These are phyloP conservation scores for Amylocystis lapponica DNA, from an alignment of 768 basidiomycete species.

Conservation along the genomic window DNA sequence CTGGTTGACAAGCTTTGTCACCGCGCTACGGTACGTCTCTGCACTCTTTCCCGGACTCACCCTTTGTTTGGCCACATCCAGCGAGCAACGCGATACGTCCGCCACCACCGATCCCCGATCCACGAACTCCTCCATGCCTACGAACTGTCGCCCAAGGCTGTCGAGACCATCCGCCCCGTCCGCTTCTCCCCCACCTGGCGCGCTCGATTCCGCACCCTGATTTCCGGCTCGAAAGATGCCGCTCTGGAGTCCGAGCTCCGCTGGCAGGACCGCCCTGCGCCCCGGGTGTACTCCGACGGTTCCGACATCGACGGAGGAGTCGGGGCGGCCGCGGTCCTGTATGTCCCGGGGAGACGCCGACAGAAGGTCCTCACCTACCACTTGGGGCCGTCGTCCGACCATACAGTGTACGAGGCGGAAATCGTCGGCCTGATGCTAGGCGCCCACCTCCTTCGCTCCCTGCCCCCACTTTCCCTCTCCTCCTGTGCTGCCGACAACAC, in stretches of 20 bases:
- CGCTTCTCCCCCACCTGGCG: slow-evolving; percentile 8
- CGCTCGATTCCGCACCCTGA: background rate
- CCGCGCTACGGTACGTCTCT: slow-evolving; percentile 10
- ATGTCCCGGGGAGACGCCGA: background rate
- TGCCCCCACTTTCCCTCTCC: background rate
- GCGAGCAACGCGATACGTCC: slow-evolving; percentile 4
- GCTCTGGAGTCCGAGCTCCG: slow-evolving; percentile 4
- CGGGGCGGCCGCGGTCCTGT: slow-evolving; percentile 27
- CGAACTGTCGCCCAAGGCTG: slow-evolving; percentile 5
- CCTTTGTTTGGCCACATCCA: slow-evolving; percentile 9
- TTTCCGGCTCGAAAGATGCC: slow-evolving; percentile 2
- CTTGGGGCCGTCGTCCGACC: slow-evolving; percentile 16
- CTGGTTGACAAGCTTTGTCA: slow-evolving; percentile 11
- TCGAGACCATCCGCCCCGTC: slow-evolving; percentile 14
- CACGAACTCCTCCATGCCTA: slow-evolving; percentile 17
- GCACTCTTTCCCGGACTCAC: slow-evolving; percentile 16
- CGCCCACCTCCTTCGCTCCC: slow-evolving; percentile 18
- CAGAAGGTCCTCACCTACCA: slow-evolving; percentile 8
- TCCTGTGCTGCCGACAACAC: slow-evolving; percentile 9
- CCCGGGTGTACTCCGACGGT: slow-evolving; percentile 24
- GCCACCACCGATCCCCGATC: slow-evolving; percentile 15
- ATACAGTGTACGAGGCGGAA: slow-evolving; percentile 28
- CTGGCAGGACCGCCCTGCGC: slow-evolving; percentile 1
- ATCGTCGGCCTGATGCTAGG: slow-evolving; percentile 22
- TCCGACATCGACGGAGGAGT: slow-evolving; percentile 21